Conservation (phyloP, 2,329 filamentous ascomycete species). For the Trichophyton equinum region DNA sequence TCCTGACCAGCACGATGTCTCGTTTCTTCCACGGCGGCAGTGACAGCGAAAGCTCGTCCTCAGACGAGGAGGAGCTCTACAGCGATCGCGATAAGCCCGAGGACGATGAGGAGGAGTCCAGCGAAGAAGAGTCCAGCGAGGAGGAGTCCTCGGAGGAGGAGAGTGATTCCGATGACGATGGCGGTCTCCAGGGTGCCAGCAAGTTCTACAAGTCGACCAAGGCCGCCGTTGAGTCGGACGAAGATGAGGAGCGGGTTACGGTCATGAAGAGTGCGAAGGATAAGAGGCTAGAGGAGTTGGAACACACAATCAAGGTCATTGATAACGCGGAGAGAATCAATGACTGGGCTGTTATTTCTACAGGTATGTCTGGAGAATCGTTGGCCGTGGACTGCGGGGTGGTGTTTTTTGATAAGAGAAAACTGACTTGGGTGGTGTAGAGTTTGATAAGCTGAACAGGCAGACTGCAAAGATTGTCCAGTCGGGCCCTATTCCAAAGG, state of each 20-base stretch:
- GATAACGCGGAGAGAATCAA: constrained; percentile 97
- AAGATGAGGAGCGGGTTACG: constrained; percentile 72
- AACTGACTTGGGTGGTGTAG: constrained; percentile 35
- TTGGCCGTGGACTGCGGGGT: neutral
- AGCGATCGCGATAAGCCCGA: constrained; percentile 55
- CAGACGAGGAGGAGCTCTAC: constrained; percentile 92
- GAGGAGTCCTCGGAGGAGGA: constrained; percentile 48
- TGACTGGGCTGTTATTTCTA: constrained; percentile 88
- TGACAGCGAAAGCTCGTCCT: constrained; percentile 86
- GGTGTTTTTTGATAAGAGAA: neutral
- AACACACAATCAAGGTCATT: constrained; percentile 76
- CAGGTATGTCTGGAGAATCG: constrained; percentile 49
- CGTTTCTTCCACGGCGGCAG: constrained; percentile 97
- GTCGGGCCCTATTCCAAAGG: constrained; percentile 68
- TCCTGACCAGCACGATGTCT: constrained; percentile 51
- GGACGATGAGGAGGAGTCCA: constrained; percentile 42
- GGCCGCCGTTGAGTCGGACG: constrained; percentile 61
- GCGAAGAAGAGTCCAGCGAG: constrained; percentile 41
- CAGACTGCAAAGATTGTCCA: constrained; percentile 68
- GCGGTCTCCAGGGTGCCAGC: constrained; percentile 57
- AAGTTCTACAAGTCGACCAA: constrained; percentile 58
- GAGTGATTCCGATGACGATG: constrained; percentile 39
- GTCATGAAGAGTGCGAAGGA: constrained; percentile 96
- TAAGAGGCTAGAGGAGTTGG: constrained; percentile 89
- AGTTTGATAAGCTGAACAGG: constrained; percentile 89